Evolutionary conservation across 2,329 filamentous ascomycete species (phyloP).

Genomic region (Pseudogymnoascus sp.): DNA sequence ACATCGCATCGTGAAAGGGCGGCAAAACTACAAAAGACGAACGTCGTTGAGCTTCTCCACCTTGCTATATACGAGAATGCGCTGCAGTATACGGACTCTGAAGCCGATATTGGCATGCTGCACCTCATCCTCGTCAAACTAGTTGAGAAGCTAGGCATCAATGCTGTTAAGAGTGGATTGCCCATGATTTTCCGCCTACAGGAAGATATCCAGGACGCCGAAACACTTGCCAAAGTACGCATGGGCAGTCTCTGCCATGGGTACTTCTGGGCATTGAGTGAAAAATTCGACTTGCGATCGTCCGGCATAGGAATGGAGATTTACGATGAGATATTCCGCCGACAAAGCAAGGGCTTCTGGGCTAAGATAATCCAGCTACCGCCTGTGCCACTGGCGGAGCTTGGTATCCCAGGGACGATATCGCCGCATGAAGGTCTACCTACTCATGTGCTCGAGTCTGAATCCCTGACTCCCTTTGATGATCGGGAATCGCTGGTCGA

Average conservation of each 20-base stretch:
- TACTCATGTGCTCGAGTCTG: conserved; percentile 48
- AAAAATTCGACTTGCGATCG: conserved; percentile 68
- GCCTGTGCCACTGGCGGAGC: conserved; percentile 53
- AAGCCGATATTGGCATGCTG: conserved; percentile 67
- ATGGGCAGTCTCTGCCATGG: conserved; percentile 80
- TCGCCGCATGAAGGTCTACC: conserved; percentile 36
- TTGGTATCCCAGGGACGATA: conserved; percentile 46
- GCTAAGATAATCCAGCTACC: conserved; percentile 66
- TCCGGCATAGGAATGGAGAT: conserved; percentile 63
- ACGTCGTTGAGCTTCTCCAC: conserved; percentile 75
- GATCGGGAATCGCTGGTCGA: conserved; percentile 65
- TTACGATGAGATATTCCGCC: conserved; percentile 65
- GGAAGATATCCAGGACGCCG: conserved; percentile 65
- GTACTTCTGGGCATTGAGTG: conserved; percentile 74
- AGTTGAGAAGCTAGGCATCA: conserved; percentile 72
- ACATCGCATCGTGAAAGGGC: conserved; percentile 42
- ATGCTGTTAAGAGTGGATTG: conserved; percentile 68
- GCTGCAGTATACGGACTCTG: conserved; percentile 62
- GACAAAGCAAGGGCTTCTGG: conserved; percentile 72
- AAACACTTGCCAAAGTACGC: conserved; percentile 64
- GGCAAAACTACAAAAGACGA: conserved; percentile 19
- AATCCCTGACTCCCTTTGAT: conserved; percentile 67
- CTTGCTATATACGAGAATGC: conserved; percentile 85
- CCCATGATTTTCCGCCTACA: conserved; percentile 87
- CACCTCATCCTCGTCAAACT: conserved; percentile 70